Base-by-base conservation (phyloP, 805 yeast species). In the Ogataea corticis region DNA sequence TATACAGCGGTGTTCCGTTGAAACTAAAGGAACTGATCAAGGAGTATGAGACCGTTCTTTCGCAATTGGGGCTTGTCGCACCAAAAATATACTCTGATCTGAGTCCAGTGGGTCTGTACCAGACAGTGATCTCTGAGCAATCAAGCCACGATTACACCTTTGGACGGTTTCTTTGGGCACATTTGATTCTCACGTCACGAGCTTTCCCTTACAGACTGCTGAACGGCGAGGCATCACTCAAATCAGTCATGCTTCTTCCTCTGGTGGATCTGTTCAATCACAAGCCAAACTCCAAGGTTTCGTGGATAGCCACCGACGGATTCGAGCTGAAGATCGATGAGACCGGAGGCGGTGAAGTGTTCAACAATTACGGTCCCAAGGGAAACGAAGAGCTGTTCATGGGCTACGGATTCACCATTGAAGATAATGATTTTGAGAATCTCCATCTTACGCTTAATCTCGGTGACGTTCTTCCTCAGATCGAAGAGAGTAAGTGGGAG, bases 281-380 rank as follows among this genome's bases (percentile, higher is more conserved):
- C 63, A 67, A 76, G 47, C 80, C 83, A 7, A 65, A 60, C 27
- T 69, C 83, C 0, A 69, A 77, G 15, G 91, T 88, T 0, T 67
- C 76, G 15, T 91, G 97, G 97, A 57, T 52, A 10, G 59, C 56
- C 17, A 54, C 66, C 3, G 42, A 37, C 4, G 45, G 54, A 4
- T 52, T 54, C 34, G 47, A 51, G 37, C 41, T 51, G 36, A 39
- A 39, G n/a, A 19, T 51, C 9, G 48, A 50, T 21, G 36, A 42
- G 6, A 16, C 15, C 16, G 30, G 7, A 10, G 44, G 49, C 12
- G 41, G 48, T 2, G 85, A 88, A 59, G 50, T 91, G 1, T 87
- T 66, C 65, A 90, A 90, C 61, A 87, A 87, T 63, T 90, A 91
- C 63, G 97, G 97, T 2, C 80, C 86, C 43, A 90, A 89, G 63